Evolutionary conservation across 345 rosid species (phyloP), one percentile per base, ranked within the genome.

Genomic region (Stellera chamaejasme): DNA sequence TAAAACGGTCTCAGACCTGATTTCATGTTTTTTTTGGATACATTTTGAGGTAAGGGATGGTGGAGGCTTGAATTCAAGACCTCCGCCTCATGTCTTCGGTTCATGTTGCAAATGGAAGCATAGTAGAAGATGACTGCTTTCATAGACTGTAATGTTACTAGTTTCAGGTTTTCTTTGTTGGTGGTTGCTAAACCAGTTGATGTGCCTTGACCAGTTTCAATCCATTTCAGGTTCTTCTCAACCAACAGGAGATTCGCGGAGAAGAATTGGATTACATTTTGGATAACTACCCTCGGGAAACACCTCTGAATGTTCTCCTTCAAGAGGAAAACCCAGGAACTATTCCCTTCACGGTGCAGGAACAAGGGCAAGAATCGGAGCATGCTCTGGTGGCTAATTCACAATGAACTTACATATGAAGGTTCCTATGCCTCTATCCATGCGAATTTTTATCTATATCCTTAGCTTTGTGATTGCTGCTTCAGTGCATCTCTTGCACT

Each of bases 201-300:
- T 32, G 39, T 32, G 39, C 39, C 39, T 32, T 32, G 39, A 8
- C n/a, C 42, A 25, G 13, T 23, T 56, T 56, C 27, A 11, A 13
- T 13, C 19, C 10, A 7, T 19, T 69, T 54, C 82, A 86, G 92
- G 96, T 88, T 74, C 82, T 91, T 27, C 69, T 91, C 42, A 75
- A 80, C 55, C 76, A 82, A 75, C 73, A 78, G 70, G 98, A 91
- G 75, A 72, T 88, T 45, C 79, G 82, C 36, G 92, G 95, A 61
- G 90, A 83, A 52, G 96, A 82, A 72, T 78, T 91, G 19, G 95
- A 88, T 59, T 82, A 63, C 69, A 85, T 88, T 65, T 64, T 91
- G 66, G 70, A 77, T 48, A 82, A 75, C 16, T 91, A 91, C 66
- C 94, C 98, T 64, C 82, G 86, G 3, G 76, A 85, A 49, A 87